Evolutionary conservation across 768 basidiomycete species (phyloP).

Genomic region (Russula sp.): DNA sequence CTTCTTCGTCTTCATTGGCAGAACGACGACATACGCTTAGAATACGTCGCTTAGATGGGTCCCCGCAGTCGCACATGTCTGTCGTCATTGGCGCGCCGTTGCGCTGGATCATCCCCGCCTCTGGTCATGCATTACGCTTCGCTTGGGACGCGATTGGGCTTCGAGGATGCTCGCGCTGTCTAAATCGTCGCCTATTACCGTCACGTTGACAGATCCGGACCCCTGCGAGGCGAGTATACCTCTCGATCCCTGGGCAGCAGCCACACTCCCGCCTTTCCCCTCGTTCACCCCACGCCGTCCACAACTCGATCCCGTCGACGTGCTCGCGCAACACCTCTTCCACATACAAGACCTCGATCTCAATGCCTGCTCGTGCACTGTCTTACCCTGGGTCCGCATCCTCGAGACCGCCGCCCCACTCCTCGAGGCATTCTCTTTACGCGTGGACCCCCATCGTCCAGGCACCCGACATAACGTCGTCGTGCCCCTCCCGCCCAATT

Average conservation of each 20-base stretch:
- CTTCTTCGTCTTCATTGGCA: background rate
- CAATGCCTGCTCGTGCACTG: slow-evolving; percentile 9
- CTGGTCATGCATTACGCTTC: slow-evolving; percentile 14
- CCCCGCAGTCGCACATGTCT: slow-evolving; percentile 21
- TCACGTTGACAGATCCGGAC: slow-evolving; percentile 1
- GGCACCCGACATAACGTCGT: slow-evolving; percentile 3
- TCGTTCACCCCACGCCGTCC: background rate
- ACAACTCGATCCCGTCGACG: slow-evolving; percentile 10
- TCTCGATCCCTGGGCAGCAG: background rate
- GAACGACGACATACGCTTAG: background rate
- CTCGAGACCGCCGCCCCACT: slow-evolving; percentile 16
- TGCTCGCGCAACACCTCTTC: slow-evolving; percentile 20
- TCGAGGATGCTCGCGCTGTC: slow-evolving; percentile 18
- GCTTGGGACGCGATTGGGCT: slow-evolving; percentile 17
- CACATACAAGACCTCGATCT: slow-evolving; percentile 22
- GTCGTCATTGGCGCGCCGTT: slow-evolving; percentile 22
- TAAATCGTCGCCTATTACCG: slow-evolving; percentile 14
- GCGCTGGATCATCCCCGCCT: slow-evolving; percentile 19
- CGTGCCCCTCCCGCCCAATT: slow-evolving; percentile 11
- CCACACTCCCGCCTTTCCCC: background rate
- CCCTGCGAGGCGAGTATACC: slow-evolving; percentile 9
- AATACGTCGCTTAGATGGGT: slow-evolving; percentile 16
- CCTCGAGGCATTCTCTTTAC: slow-evolving; percentile 12
- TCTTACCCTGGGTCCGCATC: slow-evolving; percentile 1
- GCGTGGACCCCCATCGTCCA: background rate